Conservation (phyloP, 2,329 filamentous ascomycete genomes). For the Calonectria honghensis region DNA sequence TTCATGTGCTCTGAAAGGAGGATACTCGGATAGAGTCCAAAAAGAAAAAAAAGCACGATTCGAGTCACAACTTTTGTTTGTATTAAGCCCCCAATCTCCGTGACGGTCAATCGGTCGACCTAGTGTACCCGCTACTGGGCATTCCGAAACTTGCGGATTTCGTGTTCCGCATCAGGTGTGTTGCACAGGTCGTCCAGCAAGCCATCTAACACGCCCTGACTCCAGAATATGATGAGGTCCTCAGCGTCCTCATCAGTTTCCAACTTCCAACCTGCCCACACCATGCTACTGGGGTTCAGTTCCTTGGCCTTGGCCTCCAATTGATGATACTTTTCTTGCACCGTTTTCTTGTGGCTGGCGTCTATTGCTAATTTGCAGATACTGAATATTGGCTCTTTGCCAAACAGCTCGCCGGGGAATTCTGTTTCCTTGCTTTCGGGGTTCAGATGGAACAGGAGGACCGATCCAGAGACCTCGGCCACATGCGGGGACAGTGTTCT, state of each 20-base stretch:
- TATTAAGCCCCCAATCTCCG: conserved; percentile 32
- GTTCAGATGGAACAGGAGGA: conserved; percentile 65
- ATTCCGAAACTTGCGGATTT: conserved; percentile 52
- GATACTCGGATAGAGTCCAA: conserved; percentile 62
- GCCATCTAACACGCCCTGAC: conserved; percentile 60
- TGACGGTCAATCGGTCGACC: conserved; percentile 37
- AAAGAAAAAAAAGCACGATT: conserved; percentile 59
- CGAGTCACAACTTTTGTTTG: conserved; percentile 53
- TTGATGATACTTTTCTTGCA: conserved; percentile 59
- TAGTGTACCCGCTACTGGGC: conserved; percentile 49
- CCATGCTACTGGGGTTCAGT: conserved; percentile 55
- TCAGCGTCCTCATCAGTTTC: conserved; percentile 60
- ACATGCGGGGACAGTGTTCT: conserved; percentile 59
- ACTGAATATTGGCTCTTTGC: conserved; percentile 56
- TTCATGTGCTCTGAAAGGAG: conserved; percentile 65
- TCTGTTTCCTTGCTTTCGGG: conserved; percentile 54
- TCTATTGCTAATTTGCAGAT: conserved; percentile 60
- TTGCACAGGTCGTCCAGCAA: conserved; percentile 55
- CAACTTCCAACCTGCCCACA: conserved; percentile 65
- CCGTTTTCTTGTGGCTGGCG: conserved; percentile 56
- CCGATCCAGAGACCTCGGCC: conserved; percentile 55
- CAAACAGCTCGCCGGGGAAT: conserved; percentile 52
- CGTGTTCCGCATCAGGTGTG: conserved; percentile 46
- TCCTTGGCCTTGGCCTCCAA: conserved; percentile 57
- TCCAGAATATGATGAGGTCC: conserved; percentile 65